Conservation (phyloP, 345 rosid species). For the Camelina laxa region DNA sequence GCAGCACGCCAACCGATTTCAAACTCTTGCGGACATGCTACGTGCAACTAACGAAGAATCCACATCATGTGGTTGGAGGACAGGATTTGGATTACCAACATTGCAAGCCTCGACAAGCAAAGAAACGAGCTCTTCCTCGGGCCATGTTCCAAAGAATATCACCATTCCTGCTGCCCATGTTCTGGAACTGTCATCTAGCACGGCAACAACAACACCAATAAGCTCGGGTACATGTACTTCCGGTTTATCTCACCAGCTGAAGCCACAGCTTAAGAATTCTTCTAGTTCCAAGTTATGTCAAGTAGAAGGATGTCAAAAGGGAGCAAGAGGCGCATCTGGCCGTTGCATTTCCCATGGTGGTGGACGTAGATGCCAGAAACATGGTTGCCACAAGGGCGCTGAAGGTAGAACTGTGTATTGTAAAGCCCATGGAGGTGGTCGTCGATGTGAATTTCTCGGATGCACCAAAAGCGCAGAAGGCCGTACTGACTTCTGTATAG, state of each 20-base stretch:
- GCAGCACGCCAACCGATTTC: constrained; percentile 47
- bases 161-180: constrained; percentile 43
- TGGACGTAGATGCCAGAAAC: constrained; percentile 90
- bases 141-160: constrained; percentile 47
- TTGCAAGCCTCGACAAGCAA: constrained; percentile 45
- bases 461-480: constrained; percentile 99
- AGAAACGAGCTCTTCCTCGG: constrained; percentile 53
- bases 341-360: constrained; percentile 98
- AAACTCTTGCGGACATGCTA: constrained; percentile 52
- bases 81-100: constrained; percentile 50
- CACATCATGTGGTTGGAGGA: constrained; percentile 49
- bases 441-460: constrained; percentile 91
- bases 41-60: constrained; percentile 58
- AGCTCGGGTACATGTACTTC: constrained; percentile 88
- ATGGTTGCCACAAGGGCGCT: constrained; percentile 94
- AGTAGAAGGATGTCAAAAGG: constrained; percentile 95
- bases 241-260: constrained; percentile 69
- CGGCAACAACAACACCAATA: constrained; percentile 51
- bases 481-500: constrained; percentile 91
- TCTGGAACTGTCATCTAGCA: constrained; percentile 70
- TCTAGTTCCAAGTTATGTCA: constrained; percentile 73
- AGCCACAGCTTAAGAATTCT: constrained; percentile 57
- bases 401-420: constrained; percentile 98
- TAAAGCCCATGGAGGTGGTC: constrained; percentile 99
- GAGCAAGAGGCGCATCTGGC: constrained; percentile 99